Conservation (phyloP, 768 basidiomycete species). For the Paxillus rubicundulus region DNA sequence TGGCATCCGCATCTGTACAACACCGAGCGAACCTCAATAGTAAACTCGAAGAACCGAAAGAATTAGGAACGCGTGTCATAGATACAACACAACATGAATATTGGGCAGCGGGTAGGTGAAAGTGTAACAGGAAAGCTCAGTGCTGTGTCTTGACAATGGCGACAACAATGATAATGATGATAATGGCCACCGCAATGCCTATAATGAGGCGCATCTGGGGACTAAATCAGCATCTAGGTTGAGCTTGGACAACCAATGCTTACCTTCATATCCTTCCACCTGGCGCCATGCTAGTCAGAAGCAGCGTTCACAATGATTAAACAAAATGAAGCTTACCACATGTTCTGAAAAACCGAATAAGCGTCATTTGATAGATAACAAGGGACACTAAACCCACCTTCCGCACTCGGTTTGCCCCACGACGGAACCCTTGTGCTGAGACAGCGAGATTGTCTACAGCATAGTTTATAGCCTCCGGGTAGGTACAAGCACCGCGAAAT, state of each 20-base stretch:
- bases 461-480: not conserved
- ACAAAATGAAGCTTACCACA: constrained; percentile 65
- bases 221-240: constrained; percentile 7
- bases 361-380: not conserved
- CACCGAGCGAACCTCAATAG: constrained; percentile 10
- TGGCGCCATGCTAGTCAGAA: constrained; percentile 27
- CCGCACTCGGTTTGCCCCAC: constrained; percentile 95
- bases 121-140: constrained; percentile 20
- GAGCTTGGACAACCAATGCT: constrained; percentile 13
- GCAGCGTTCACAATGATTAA: not conserved
- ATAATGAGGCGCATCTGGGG: constrained; percentile 95
- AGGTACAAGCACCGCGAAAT: not conserved
- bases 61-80: constrained; percentile 38
- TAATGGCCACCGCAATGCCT: constrained; percentile 81
- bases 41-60: constrained; percentile 21
- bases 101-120: constrained; percentile 10
- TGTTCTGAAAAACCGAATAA: constrained; percentile 53
- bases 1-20: constrained; percentile 8
- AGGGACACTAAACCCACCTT: constrained; percentile 54
- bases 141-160: constrained; percentile 82
- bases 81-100: constrained; percentile 42
- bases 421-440: constrained; percentile 97
- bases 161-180: constrained; percentile 94
- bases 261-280: constrained; percentile 99
- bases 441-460: constrained; percentile 88